Evolutionary conservation across 768 basidiomycete species (phyloP).

Genomic region (Artomyces pyxidatus): DNA sequence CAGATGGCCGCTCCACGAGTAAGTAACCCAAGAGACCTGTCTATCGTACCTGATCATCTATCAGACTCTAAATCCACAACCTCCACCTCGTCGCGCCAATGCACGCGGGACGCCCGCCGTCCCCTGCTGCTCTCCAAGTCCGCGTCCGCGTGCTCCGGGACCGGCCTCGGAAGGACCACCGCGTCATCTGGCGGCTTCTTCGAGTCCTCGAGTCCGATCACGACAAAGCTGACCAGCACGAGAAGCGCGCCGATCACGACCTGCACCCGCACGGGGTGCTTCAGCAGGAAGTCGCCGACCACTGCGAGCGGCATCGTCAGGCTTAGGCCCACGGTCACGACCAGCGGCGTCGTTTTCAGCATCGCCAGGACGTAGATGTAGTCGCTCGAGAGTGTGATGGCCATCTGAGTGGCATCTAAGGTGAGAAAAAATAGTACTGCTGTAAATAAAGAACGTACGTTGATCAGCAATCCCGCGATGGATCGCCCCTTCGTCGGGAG

Average conservation of each 20-base stretch:
- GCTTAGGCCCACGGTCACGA: slow-evolving; percentile 87
- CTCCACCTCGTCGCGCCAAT: not conserved
- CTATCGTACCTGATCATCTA: not conserved
- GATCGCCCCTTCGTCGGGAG: slow-evolving; percentile 47
- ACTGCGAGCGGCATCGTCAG: slow-evolving; percentile 92
- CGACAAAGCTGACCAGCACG: slow-evolving; percentile 72
- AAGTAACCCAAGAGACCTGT: not conserved
- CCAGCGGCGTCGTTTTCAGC: slow-evolving; percentile 93
- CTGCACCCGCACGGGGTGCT: slow-evolving; percentile 45
- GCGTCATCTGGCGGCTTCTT: slow-evolving; percentile 15
- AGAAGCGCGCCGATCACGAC: slow-evolving; percentile 69
- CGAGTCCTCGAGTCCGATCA: slow-evolving; percentile 52
- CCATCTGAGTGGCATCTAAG: too few species aligned
- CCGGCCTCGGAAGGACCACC: not conserved
- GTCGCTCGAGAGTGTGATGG: slow-evolving; percentile 76
- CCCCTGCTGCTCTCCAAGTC: not conserved
- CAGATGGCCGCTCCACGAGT: too few species aligned
- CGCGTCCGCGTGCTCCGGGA: not conserved
- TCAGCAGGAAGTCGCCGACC: slow-evolving; percentile 65
- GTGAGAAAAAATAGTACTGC: too few species aligned
- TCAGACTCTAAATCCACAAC: not conserved
- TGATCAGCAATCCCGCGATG: slow-evolving; percentile 43
- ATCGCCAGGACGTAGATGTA: slow-evolving; percentile 84
- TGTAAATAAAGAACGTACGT: slow-evolving; percentile 39
- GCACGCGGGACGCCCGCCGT: not conserved